Evolutionary conservation across 129 eudicot genomes (phyloP).

Genomic region (Saussurea involucrata): DNA sequence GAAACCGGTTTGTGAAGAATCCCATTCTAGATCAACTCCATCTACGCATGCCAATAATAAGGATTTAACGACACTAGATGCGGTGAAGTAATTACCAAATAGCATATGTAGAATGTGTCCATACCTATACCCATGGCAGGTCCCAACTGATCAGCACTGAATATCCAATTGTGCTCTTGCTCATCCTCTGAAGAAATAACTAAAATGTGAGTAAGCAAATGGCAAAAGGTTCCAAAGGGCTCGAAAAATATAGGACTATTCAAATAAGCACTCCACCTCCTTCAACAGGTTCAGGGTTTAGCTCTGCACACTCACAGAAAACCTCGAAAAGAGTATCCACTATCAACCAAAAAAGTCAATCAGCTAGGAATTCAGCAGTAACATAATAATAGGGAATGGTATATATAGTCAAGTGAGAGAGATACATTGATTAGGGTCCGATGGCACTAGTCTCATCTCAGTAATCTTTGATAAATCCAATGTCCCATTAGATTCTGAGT

Average conservation of each 20-base stretch:
- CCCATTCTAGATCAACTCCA: slow-evolving; percentile 52
- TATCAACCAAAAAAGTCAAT: slow-evolving; percentile 24
- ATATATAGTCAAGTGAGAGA: neutral
- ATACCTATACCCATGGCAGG: slow-evolving; percentile 37
- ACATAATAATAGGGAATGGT: neutral
- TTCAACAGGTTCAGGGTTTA: slow-evolving; percentile 82
- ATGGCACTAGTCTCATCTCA: slow-evolving; percentile 87
- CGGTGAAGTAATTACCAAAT: neutral
- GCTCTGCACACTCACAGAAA: slow-evolving; percentile 92
- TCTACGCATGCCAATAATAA: slow-evolving; percentile 32
- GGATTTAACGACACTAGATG: neutral
- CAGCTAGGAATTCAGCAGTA: neutral
- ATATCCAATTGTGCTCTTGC: slow-evolving; percentile 73
- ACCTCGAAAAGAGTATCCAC: slow-evolving; percentile 76
- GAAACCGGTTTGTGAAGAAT: slow-evolving; percentile 18
- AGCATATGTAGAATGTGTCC: neutral
- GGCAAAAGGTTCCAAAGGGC: neutral
- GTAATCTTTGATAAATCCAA: slow-evolving; percentile 59
- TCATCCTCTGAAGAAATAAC: slow-evolving; percentile 47
- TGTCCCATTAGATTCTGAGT: slow-evolving; percentile 50
- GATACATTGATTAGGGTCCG: slow-evolving; percentile 79
- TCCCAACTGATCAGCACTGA: slow-evolving; percentile 83
- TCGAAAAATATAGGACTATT: neutral
- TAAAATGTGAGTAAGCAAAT: neutral
- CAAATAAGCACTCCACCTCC: slow-evolving; percentile 51